A percentile compares a stretch with the other conserved stretches of the same genome.
Evolutionary conservation across 225 moss, liverwort and hornwort genomes (phyloP).

Genomic region (Antitrichia curtipendula): DNA sequence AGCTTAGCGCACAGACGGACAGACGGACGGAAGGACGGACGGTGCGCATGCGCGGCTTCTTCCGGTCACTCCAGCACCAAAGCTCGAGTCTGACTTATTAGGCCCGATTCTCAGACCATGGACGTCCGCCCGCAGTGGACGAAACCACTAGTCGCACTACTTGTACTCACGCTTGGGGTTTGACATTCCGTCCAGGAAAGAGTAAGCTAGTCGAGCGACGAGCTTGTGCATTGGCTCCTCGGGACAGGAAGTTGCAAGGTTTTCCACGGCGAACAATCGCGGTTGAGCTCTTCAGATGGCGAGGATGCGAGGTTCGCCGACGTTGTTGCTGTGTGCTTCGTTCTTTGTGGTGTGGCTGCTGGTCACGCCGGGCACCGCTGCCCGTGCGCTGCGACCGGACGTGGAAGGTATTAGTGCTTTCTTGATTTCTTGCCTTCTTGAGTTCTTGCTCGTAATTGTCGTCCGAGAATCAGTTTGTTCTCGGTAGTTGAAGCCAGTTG

Average conservation of each 20-base stretch:
- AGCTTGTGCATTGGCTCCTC: neutral
- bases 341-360: neutral
- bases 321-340: neutral
- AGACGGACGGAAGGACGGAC: neutral
- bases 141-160: neutral
- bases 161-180: neutral
- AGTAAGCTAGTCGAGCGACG: neutral
- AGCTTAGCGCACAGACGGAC: neutral
- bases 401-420: neutral
- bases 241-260: neutral
- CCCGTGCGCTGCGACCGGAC: neutral
- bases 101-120: neutral
- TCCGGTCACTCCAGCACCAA: neutral
- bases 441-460: too few relatives aligned
- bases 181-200: neutral
- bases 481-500: neutral
- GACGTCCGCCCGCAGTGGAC: neutral
- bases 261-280: neutral
- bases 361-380: neutral
- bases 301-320: neutral
- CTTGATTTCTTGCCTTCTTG: neutral
- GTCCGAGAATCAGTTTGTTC: neutral
- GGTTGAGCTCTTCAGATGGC: neutral
- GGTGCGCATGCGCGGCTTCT: neutral
- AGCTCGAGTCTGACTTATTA: neutral